These are phyloP conservation scores for Pichia sp. DNA, from an alignment of 1,139 yeast species.

Conservation along the genomic window DNA sequence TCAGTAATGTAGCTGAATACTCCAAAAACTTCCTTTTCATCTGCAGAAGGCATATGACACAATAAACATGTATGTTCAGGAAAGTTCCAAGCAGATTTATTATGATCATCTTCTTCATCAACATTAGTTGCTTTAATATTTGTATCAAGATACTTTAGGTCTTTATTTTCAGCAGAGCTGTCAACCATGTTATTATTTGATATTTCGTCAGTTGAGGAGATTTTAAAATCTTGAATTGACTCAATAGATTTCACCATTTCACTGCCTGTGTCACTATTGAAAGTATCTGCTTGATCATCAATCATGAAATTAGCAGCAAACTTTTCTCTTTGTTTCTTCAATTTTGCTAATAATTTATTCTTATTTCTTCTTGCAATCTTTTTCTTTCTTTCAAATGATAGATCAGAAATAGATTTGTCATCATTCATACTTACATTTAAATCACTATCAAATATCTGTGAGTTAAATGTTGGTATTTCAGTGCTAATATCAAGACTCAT, in stretches of 20 bases:
- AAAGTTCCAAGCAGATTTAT: conserved; percentile 48
- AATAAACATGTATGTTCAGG: conserved; percentile 81
- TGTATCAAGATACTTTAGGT: too few species aligned
- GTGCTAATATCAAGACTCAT: conserved; percentile 16
- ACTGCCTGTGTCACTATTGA: conserved; percentile 10
- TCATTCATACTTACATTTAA: neutral
- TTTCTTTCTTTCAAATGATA: conserved; percentile 36
- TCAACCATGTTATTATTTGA: neutral
- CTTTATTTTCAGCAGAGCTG: too few species aligned
- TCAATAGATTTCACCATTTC: conserved; percentile 26
- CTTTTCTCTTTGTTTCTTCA: conserved; percentile 40
- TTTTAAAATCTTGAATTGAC: conserved; percentile 28
- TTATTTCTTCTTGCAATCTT: conserved; percentile 44
- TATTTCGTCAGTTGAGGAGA: conserved; percentile 22
- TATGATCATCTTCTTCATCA: conserved; percentile 22
- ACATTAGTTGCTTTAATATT: conserved; percentile 17
- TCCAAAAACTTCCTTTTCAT: conserved; percentile 67
- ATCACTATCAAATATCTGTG: conserved; percentile 8
- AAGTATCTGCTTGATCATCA: conserved; percentile 15
- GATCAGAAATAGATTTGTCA: conserved; percentile 10
- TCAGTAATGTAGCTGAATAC: conserved; percentile 55
- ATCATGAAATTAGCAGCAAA: conserved; percentile 32
- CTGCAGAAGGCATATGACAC: conserved; percentile 74
- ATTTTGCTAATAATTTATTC: conserved; percentile 44
- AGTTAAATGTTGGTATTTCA: conserved; percentile 19